A percentile compares a stretch with the other conserved stretches of the same genome.
These are phyloP conservation scores for Tilletia caries DNA, from an alignment of 1,284 basidiomycete species.

Conservation along the genomic window DNA sequence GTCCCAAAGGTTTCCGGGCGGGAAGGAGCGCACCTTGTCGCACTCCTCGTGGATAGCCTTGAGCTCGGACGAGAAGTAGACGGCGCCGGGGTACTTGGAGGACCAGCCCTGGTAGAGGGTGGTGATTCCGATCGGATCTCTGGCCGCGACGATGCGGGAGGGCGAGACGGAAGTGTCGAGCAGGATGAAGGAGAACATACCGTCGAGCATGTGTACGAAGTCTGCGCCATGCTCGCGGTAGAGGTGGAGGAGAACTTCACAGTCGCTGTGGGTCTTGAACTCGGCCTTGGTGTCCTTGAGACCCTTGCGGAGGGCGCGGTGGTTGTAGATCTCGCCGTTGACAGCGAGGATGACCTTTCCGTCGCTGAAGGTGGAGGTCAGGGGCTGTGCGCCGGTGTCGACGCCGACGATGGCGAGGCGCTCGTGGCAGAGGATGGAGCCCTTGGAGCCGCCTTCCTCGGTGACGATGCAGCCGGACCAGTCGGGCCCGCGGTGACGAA, in stretches of 20 bases:
- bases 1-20: constrained; percentile 78
- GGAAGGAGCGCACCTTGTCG: constrained; percentile 91
- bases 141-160: constrained; percentile 84
- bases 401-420: constrained; percentile 92
- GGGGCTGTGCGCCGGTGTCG: constrained; percentile 94
- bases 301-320: constrained; percentile 72
- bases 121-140: constrained; percentile 97
- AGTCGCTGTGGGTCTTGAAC: constrained; percentile 98
- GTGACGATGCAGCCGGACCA: constrained; percentile 52
- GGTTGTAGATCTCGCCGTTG: constrained; percentile 99
- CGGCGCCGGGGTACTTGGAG: constrained; percentile 75
- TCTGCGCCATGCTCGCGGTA: constrained; percentile 54
- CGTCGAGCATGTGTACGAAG: constrained; percentile 68
- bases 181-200: constrained; percentile 98
- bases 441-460: constrained; percentile 33
- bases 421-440: constrained; percentile 56
- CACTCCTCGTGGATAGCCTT: constrained; percentile 90
- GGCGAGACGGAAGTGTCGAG: constrained; percentile 88
- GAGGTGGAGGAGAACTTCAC: constrained; percentile 81
- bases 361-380: constrained; percentile 72
- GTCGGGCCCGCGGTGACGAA: constrained; percentile 54
- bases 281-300: constrained; percentile 64
- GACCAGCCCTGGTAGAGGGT: constrained; percentile 95
- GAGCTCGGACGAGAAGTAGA: constrained; percentile 94
- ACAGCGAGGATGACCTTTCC: constrained; percentile 82